Base-by-base conservation (phyloP, 148 eudicot genomes). In the Cornus controversa region DNA sequence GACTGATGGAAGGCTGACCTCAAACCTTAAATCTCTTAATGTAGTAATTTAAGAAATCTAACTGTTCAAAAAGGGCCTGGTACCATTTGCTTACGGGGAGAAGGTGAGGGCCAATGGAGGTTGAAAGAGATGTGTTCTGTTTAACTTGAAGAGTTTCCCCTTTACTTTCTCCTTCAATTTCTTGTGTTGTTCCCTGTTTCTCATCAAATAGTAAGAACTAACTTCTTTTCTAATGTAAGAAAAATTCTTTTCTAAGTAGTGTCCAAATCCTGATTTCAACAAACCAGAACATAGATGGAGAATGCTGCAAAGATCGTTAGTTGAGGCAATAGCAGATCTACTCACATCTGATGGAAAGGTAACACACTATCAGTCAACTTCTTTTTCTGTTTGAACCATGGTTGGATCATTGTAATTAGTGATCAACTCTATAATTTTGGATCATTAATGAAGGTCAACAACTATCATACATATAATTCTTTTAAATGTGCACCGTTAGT, bases 181-280 rank as follows among this genome's bases (percentile, higher is more conserved):
- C 5, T 36, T 23, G 60, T 27, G 25, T 45, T 28, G 4, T 29
- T 13, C 16, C 47, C 40, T 25, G 36, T 79, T 57, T 20, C 7
- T 18, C 8, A 3, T n/a, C 25, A 60, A 22, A 6, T 7, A 60
- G 24, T n/a, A 60, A 6, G 20, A 50, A 13, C 20, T 50, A 50
- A 37, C 15, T 16, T 1, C 22, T 69, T 3, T 37, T 4, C 74
- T 15, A 40, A 6, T 40, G 8, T 40, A 75, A 54, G 37, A 22
- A 28, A 18, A 15, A 20, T 71, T 77, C 8, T 69, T 58, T 70
- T 14, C 53, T n/a, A 24, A 83, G 71, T 83, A 93, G 98, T 94
- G 98, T 75, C 98, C 97, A 76, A 90, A 92, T 79, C 98, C 98
- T 67, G 97, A 94, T 82, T 94, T 94, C 79, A 88, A 87, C 84